Percentiles rank a stretch among this genome's conserved stretches.
Conservation (phyloP, 768 basidiomycete genomes). For the Hygrocybe coccinea region DNA sequence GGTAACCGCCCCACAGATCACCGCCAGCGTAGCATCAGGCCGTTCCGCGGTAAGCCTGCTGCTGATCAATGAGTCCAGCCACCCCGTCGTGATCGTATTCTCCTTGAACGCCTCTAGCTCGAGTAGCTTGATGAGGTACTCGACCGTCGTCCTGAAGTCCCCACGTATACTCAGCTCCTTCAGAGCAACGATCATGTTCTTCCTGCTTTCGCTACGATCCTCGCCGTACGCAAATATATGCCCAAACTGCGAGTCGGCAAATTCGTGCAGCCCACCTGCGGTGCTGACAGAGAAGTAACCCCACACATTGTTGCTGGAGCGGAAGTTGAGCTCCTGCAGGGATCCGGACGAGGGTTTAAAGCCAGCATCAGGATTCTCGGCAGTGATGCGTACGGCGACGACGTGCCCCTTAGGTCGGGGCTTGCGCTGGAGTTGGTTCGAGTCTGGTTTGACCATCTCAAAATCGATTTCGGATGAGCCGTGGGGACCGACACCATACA, state of each 20-base stretch:
- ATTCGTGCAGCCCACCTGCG: slow-evolving; percentile 96
- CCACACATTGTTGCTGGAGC: slow-evolving; percentile 99
- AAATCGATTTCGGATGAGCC: slow-evolving; percentile 93
- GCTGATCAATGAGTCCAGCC: slow-evolving; percentile 96
- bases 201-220: slow-evolving; percentile 89
- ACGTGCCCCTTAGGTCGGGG: slow-evolving; percentile 97
- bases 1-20: slow-evolving; percentile 92
- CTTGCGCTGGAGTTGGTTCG: slow-evolving; percentile 84
- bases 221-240: slow-evolving; percentile 99
- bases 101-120: slow-evolving; percentile 95
- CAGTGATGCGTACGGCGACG: slow-evolving; percentile 97
- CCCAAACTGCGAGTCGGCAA: slow-evolving; percentile 98
- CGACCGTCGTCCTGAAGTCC: slow-evolving; percentile 97
- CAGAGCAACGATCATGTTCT: slow-evolving; percentile 99
- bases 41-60: slow-evolving; percentile 96
- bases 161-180: slow-evolving; percentile 98
- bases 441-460: slow-evolving; percentile 86
- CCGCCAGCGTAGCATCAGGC: slow-evolving; percentile 87
- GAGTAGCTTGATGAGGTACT: slow-evolving; percentile 96
- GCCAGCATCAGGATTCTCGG: slow-evolving; percentile 98
- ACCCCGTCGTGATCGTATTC: slow-evolving; percentile 97
- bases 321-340: slow-evolving; percentile 98
- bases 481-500: slow-evolving; percentile 92
- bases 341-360: slow-evolving; percentile 99
- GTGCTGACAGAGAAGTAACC: slow-evolving; percentile 98